Evolutionary conservation across 202 grass and related monocot species (phyloP), one percentile per base, ranked within the genome.

Genomic region (Hordeum pubiflorum): DNA sequence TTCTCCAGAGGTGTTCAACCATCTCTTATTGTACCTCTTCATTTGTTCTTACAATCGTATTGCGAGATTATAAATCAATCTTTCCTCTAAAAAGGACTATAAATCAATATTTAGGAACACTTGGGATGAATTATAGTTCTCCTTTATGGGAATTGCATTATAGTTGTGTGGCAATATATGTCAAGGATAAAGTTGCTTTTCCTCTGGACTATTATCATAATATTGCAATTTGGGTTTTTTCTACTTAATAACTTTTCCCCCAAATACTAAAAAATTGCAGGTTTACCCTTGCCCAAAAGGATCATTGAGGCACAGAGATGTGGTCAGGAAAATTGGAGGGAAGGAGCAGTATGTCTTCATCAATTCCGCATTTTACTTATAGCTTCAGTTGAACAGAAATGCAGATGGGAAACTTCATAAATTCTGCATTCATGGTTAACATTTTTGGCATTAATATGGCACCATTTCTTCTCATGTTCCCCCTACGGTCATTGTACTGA

Each of bases 211-310:
- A 74, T 64, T 41, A 3, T 4, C 82, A 14, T 83, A 4, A 2
- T 7, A 1, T n/a, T 39, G 40, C 72, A 58, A 66, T 57, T 6
- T 37, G 6, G 9, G 66, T 2, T 24, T 29, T 54, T 73, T 8
- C 29, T 36, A 7, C 18, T 77, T 72, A 60, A 24, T 57, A 14
- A 69, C 2, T 50, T 44, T 3, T 7, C 31, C 61, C 67, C 38
- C 23, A 39, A 20, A 26, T 83, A 67, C 59, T 82, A 81, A 87
- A 10, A 22, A 66, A 69, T 10, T 87, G 60, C 69, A 98, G 95
- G 86, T 98, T 26, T 98, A 98, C 83, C 95, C 95, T 40, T 98
- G 95, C 73, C 95, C 95, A 67, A 98, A 98, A 94, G 95, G 95
- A 76, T 93, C 92, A 77, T 41, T 86, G 66, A 89, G 86, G 77